A percentile compares a stretch with the other conserved stretches of the same genome.
phyloP scores from a whole-genome alignment of 2,329 filamentous ascomycete genomes.

The Botrytis fragariae region DNA sequence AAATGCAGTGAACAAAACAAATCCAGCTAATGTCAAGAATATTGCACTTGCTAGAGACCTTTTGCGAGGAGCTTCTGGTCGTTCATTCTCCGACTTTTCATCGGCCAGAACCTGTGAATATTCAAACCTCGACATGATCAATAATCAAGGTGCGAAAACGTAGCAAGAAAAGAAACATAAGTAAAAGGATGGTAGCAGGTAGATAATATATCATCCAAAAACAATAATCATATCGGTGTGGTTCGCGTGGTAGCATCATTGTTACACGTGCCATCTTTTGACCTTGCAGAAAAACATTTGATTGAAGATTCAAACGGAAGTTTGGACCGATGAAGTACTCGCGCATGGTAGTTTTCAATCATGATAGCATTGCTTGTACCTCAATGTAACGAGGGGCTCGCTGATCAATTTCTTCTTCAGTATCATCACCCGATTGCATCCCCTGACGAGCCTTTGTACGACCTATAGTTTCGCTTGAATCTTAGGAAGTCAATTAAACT shows the following conservation, averaged over 20 bases:
- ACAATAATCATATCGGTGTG: neutral
- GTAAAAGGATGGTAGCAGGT: neutral
- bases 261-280: conserved; percentile 13
- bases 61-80: neutral
- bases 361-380: neutral
- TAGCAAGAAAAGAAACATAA: neutral
- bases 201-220: neutral
- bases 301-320: neutral
- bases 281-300: neutral
- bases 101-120: conserved; percentile 8
- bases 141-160: neutral
- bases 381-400: conserved; percentile 6
- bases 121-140: conserved; percentile 15
- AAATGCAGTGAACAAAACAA: conserved; percentile 5
- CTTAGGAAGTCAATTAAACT: neutral
- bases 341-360: neutral
- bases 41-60: conserved; percentile 1
- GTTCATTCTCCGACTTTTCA: conserved; percentile 11
- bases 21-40: neutral
- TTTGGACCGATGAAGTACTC: conserved; percentile 8
- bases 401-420: conserved; percentile 13
- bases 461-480: neutral
- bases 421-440: conserved; percentile 12
- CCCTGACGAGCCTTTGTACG: conserved; percentile 12
- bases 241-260: conserved; percentile 10